A percentile compares a stretch with the other conserved stretches of the same genome.
These are phyloP conservation scores for Grosmannia penicillata DNA, from an alignment of 2,329 filamentous ascomycete species.

Conservation along the genomic window DNA sequence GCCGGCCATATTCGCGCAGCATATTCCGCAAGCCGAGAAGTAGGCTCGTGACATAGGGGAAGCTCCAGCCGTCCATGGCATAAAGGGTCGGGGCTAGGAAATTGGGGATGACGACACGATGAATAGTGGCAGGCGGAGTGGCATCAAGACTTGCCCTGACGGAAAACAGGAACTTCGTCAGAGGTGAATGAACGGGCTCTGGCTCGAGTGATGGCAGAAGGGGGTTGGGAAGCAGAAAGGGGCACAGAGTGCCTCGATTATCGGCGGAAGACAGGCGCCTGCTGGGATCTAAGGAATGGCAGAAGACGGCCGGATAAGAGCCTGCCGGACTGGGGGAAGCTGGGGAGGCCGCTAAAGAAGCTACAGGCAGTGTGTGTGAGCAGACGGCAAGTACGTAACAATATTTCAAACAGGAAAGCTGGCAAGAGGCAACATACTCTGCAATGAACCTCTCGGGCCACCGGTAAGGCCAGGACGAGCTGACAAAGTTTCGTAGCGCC, in stretches of 20 bases:
- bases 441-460: neutral
- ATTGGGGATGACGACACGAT: constrained; percentile 72
- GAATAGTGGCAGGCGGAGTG: constrained; percentile 46
- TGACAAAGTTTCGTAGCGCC: constrained; percentile 77
- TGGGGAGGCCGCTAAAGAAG: too few relatives aligned
- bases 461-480: constrained; percentile 1
- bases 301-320: constrained; percentile 38
- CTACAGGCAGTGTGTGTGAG: too few relatives aligned
- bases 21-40: constrained; percentile 65
- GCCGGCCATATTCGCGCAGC: constrained; percentile 49
- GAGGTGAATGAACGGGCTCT: constrained; percentile 29
- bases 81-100: constrained; percentile 82
- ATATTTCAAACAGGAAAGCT: neutral
- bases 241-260: constrained; percentile 33
- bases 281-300: constrained; percentile 58
- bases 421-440: neutral
- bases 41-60: constrained; percentile 63
- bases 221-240: constrained; percentile 35
- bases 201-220: constrained; percentile 10
- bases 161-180: constrained; percentile 47
- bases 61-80: constrained; percentile 51
- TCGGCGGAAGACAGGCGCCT: constrained; percentile 41
- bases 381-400: too few relatives aligned
- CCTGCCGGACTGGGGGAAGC: neutral
- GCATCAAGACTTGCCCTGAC: constrained; percentile 39